These are phyloP conservation scores for Backusella luteola DNA, from an alignment of 192 early-diverging fungal genomes.

Conservation along the genomic window DNA sequence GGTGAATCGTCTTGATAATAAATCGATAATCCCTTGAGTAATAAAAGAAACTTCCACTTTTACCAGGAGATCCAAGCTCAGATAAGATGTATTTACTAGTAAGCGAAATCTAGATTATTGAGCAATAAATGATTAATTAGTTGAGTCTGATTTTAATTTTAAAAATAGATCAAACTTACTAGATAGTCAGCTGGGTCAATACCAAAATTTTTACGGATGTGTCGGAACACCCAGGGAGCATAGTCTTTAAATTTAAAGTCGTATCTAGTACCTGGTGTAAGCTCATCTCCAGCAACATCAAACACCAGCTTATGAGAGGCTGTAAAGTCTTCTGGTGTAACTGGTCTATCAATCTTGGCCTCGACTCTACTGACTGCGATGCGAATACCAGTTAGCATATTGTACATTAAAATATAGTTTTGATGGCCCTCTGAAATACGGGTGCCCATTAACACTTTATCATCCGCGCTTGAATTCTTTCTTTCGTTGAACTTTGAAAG, in stretches of 20 bases:
- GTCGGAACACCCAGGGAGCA: constrained; percentile 96
- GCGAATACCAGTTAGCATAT: constrained; percentile 97
- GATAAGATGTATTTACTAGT: constrained; percentile 98
- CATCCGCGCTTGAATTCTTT: constrained; percentile 25
- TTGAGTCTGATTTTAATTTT: neutral
- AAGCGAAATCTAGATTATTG: constrained; percentile 68
- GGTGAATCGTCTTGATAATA: constrained; percentile 99
- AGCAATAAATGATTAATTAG: neutral
- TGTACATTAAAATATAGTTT: constrained; percentile 98
- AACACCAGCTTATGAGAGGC: constrained; percentile 94
- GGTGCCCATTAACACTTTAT: constrained; percentile 66
- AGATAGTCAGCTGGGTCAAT: constrained; percentile 95
- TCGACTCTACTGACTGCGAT: constrained; percentile 85
- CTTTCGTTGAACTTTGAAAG: constrained; percentile 10
- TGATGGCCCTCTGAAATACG: constrained; percentile 89
- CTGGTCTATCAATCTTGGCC: constrained; percentile 73
- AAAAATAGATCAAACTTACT: constrained; percentile 42
- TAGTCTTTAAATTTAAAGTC: constrained; percentile 99
- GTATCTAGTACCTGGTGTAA: constrained; percentile 91
- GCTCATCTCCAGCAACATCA: constrained; percentile 94
- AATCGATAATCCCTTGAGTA: constrained; percentile 98
- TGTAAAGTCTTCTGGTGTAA: constrained; percentile 78
- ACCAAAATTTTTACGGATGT: constrained; percentile 83
- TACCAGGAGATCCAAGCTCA: constrained; percentile 97
- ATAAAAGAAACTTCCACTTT: constrained; percentile 97